A percentile compares a stretch with the other conserved stretches of the same genome.
phyloP scores from a whole-genome alignment of 257 asterid genomes.

The Penstemon eatonii region DNA sequence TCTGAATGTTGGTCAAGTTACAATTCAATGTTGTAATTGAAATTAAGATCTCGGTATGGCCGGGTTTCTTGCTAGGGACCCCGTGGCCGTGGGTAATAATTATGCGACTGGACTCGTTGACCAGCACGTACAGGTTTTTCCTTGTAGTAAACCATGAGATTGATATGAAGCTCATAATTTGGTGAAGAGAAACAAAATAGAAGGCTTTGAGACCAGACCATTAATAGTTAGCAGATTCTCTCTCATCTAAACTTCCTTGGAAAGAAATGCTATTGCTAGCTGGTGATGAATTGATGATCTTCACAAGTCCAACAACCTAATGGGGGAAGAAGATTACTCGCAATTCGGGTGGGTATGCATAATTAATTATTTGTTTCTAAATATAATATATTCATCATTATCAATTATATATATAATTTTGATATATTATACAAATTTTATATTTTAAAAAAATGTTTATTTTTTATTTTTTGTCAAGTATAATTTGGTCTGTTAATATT shows the following conservation, averaged over 20 bases:
- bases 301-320: conserved; percentile 20
- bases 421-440: too few species aligned
- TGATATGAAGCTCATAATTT: conserved; percentile 50
- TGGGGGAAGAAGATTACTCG: conserved; percentile 59
- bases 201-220: conserved; percentile 54
- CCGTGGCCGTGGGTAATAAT: conserved; percentile 23
- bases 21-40: too few species aligned
- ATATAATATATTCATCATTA: too few species aligned
- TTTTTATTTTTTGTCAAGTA: background rate
- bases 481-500: too few species aligned
- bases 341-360: conserved; percentile 52
- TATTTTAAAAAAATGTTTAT: background rate
- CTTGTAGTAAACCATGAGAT: conserved; percentile 68
- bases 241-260: conserved; percentile 84
- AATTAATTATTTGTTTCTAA: background rate
- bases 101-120: conserved; percentile 36
- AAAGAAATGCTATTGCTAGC: conserved; percentile 23
- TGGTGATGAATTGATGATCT: background rate
- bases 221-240: conserved; percentile 68
- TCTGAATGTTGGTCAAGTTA: too few species aligned
- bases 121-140: conserved; percentile 74
- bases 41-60: conserved; percentile 19
- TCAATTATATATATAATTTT: too few species aligned
- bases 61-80: conserved; percentile 53
- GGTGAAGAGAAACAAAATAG: conserved; percentile 52